Evolutionary conservation across 139 green algal species (phyloP), one percentile per base, ranked within the genome.

Genomic region (Chlamydomonas applanata): DNA sequence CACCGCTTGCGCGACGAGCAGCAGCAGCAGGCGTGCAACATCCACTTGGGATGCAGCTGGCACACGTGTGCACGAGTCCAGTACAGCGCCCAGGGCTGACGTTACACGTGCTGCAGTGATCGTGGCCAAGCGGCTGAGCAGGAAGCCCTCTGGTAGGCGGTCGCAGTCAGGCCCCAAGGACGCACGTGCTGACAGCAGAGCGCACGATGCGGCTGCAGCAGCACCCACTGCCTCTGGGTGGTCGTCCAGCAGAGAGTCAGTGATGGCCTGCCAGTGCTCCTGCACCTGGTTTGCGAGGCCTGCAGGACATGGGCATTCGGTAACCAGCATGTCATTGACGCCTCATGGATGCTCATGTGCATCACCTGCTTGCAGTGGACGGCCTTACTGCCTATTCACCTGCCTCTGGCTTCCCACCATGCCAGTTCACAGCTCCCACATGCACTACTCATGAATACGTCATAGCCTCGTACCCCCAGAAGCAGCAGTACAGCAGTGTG

Each of bases 221-320:
- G 66, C 63, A 17, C 36, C 66, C 65, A 79, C 72, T 32, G 71
- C 66, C 35, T 65, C 52, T 17, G 77, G 65, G 24, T 72, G 49
- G 14, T 83, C 77, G 62, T 83, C 77, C 71, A 83, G 72, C 40
- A 83, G 56, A 7, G 59, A 34, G 67, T 83, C 77, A 16, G 56
- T 53, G 20, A 83, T 4, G 16, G 33, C 53, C 13, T 73, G 56
- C 77, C 77, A 83, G 20, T 72, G 66, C 4, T 60, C 53, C 67
- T 78, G 62, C 52, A 68, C 74, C 0, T 60, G 19, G 16, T 74
- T 71, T 7, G 77, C 77, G 0, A 78, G 53, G 32, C 61, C 77
- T 81, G 68, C 20, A 56, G 34, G 7, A 65, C n/a, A n/a, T n/a
- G n/a, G n/a, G n/a, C n/a, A n/a, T n/a, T n/a, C n/a, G n/a, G n/a